Evolutionary conservation across 352 stramenopile species (phyloP).

Genomic region (Globisporangium emineosum): DNA sequence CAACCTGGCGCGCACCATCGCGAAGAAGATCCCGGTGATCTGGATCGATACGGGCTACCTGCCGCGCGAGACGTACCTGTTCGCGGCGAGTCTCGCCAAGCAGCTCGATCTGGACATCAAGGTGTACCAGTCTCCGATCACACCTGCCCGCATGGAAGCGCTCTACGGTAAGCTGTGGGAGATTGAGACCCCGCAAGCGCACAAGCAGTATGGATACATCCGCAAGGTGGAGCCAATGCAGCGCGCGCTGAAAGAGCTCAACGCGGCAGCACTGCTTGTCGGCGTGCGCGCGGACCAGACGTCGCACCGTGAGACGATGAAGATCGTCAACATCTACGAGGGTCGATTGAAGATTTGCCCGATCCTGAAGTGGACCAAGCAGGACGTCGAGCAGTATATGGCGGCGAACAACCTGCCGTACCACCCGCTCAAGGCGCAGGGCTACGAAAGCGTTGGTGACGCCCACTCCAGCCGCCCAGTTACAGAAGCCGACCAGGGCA

Average conservation of each 20-base stretch:
- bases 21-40: conserved; percentile 59
- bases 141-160: conserved; percentile 79
- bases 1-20: conserved; percentile 57
- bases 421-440: conserved; percentile 81
- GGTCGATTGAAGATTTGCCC: conserved; percentile 84
- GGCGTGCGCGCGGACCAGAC: conserved; percentile 83
- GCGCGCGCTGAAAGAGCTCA: conserved; percentile 55
- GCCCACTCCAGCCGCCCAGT: conserved; percentile 83
- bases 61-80: conserved; percentile 81
- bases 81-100: conserved; percentile 60
- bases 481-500: conserved; percentile 48
- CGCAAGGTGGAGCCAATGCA: conserved; percentile 89
- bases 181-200: conserved; percentile 59
- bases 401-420: conserved; percentile 58
- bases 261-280: conserved; percentile 62
- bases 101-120: conserved; percentile 65
- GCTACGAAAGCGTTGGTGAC: conserved; percentile 82
- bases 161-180: conserved; percentile 86
- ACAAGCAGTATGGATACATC: conserved; percentile 78
- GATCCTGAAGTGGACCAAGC: conserved; percentile 79
- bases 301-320: conserved; percentile 60
- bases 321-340: conserved; percentile 77
- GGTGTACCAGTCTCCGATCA: conserved; percentile 75
- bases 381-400: conserved; percentile 79
- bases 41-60: conserved; percentile 87